phyloP scores from a whole-genome alignment of 2,329 filamentous ascomycete species.

The Claviceps sorghi region DNA sequence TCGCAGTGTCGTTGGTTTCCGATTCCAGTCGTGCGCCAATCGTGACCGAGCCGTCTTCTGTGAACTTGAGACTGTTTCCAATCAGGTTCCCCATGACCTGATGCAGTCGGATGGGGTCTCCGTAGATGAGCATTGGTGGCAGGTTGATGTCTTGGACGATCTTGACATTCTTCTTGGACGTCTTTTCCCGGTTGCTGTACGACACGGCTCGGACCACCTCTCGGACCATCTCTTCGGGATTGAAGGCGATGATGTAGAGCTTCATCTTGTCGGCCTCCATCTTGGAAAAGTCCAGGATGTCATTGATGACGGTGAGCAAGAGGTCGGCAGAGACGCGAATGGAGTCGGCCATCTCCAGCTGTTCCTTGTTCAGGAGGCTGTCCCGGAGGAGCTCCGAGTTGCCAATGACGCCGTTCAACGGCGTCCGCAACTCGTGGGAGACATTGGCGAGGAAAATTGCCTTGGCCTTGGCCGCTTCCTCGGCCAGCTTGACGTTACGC shows the following conservation, averaged over 20 bases:
- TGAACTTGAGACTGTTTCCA: conserved; percentile 90
- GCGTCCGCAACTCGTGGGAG: conserved; percentile 67
- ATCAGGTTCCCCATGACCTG: conserved; percentile 70
- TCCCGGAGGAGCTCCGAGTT: conserved; percentile 75
- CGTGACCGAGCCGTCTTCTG: conserved; percentile 70
- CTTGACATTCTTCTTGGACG: conserved; percentile 45
- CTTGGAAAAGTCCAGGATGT: conserved; percentile 91
- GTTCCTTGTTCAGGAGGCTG: conserved; percentile 58
- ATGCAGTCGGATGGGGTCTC: conserved; percentile 51
- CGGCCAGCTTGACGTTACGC: conserved; percentile 65
- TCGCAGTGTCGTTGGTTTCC: conserved; percentile 56
- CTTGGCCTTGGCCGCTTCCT: conserved; percentile 72
- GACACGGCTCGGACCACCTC: conserved; percentile 52
- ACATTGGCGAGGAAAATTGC: conserved; percentile 70
- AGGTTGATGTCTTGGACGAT: conserved; percentile 57
- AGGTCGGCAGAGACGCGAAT: conserved; percentile 78
- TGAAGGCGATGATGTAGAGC: conserved; percentile 57
- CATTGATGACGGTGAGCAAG: conserved; percentile 83
- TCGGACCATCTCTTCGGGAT: conserved; percentile 50
- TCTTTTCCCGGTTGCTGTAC: conserved; percentile 50
- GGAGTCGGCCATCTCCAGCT: conserved; percentile 74
- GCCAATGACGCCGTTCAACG: conserved; percentile 76
- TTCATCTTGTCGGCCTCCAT: conserved; percentile 83
- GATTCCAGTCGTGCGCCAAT: conserved; percentile 61
- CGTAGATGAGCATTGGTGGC: conserved; percentile 58